These are phyloP conservation scores for Kondoa malvinella DNA, from an alignment of 768 basidiomycete species.

Conservation along the genomic window DNA sequence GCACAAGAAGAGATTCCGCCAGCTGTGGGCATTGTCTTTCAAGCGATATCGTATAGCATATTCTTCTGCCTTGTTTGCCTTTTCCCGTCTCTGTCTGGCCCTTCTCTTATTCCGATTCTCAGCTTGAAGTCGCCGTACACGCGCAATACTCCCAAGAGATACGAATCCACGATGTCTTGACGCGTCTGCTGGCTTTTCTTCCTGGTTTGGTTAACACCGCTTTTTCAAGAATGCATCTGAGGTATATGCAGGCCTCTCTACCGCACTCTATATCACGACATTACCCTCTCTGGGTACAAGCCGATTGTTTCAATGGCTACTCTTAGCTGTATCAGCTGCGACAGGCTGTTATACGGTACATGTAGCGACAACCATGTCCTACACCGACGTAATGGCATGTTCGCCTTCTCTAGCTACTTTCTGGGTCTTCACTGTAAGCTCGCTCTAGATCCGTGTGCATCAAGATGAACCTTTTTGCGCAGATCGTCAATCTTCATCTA, in stretches of 20 bases:
- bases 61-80: background rate
- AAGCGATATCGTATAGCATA: background rate
- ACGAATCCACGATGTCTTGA: constrained; percentile 15
- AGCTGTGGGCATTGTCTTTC: background rate
- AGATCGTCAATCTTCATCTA: background rate
- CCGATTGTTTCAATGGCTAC: too few species aligned
- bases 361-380: too few species aligned
- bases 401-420: too few species aligned
- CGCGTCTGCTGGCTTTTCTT: constrained; percentile 66
- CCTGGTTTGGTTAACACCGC: background rate
- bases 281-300: too few species aligned
- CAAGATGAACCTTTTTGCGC: constrained; percentile 10
- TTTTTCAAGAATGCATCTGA: background rate
- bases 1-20: background rate
- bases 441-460: too few species aligned
- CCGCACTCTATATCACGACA: too few species aligned
- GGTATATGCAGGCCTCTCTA: too few species aligned
- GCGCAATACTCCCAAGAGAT: background rate
- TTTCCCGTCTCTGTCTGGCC: background rate
- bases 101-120: background rate
- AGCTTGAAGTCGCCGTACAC: background rate
- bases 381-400: too few species aligned
- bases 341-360: too few species aligned
- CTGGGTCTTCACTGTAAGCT: too few species aligned
- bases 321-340: too few species aligned